Conservation (phyloP, 176 grass and related monocot species). For the Eleusine coracana region DNA sequence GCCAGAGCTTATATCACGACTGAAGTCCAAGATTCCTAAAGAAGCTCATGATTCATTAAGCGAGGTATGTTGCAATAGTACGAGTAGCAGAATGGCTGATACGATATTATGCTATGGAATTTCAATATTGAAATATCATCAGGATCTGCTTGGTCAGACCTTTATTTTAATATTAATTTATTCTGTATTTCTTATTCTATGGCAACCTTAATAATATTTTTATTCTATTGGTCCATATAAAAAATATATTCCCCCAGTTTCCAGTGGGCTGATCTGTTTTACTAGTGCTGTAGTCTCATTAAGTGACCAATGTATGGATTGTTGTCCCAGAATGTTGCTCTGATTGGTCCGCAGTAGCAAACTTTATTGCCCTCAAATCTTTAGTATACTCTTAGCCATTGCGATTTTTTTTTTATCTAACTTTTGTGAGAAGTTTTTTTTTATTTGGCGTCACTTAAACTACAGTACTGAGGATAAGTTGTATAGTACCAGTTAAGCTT, state of each 20-base stretch:
- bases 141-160: conserved; percentile 17
- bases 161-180: background rate
- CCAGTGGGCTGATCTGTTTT: background rate
- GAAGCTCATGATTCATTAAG: conserved; percentile 67
- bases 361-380: conserved; percentile 1
- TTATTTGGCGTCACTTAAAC: conserved; percentile 5
- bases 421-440: background rate
- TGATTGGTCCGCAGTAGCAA: background rate
- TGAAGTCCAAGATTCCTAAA: conserved; percentile 54
- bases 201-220: background rate
- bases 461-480: conserved; percentile 4
- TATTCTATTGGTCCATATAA: conserved; percentile 6
- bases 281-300: background rate
- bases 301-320: background rate
- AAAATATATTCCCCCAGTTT: conserved; percentile 20
- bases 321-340: conserved; percentile 11
- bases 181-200: conserved; percentile 19
- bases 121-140: conserved; percentile 14
- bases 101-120: conserved; percentile 33
- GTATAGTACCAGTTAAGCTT: conserved; percentile 1
- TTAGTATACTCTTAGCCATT: background rate
- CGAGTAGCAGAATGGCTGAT: background rate
- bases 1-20: conserved; percentile 70
- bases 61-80: conserved; percentile 57
- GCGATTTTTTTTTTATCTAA: no score